Conservation (phyloP, 1,139 yeast species). For the Suhomyces maxii region DNA sequence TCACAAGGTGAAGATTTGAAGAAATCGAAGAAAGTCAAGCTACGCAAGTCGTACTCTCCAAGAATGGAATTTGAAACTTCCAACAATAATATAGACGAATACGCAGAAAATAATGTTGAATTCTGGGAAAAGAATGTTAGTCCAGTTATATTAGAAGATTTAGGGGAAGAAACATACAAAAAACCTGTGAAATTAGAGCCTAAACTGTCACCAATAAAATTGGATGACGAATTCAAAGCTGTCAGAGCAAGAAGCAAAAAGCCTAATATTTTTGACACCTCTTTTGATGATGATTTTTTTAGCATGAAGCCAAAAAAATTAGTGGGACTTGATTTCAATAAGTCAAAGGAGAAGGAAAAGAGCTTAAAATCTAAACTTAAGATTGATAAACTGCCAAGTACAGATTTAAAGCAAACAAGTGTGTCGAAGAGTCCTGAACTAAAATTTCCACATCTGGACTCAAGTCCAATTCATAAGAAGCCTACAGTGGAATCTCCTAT, state of each 20-base stretch:
- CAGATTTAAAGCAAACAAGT: too few species aligned
- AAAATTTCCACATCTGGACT: neutral
- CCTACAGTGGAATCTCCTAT: constrained; percentile 13
- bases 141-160: constrained; percentile 5
- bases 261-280: constrained; percentile 17
- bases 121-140: constrained; percentile 24
- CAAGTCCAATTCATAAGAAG: neutral
- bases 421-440: neutral
- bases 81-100: constrained; percentile 37
- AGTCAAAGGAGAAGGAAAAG: neutral
- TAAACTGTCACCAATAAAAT: constrained; percentile 13
- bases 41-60: constrained; percentile 7
- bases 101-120: constrained; percentile 34
- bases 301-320: constrained; percentile 7
- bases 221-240: constrained; percentile 8
- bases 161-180: constrained; percentile 1
- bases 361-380: too few species aligned
- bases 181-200: neutral
- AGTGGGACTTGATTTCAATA: constrained; percentile 2
- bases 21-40: constrained; percentile 3
- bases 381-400: too few species aligned
- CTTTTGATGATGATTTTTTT: constrained; percentile 17
- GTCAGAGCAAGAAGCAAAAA: constrained; percentile 4
- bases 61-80: constrained; percentile 26
- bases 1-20: neutral